Percentiles rank a stretch among this genome's conserved stretches.
phyloP scores from a whole-genome alignment of 179 eudicot genomes.

The Beta macrorhiza region DNA sequence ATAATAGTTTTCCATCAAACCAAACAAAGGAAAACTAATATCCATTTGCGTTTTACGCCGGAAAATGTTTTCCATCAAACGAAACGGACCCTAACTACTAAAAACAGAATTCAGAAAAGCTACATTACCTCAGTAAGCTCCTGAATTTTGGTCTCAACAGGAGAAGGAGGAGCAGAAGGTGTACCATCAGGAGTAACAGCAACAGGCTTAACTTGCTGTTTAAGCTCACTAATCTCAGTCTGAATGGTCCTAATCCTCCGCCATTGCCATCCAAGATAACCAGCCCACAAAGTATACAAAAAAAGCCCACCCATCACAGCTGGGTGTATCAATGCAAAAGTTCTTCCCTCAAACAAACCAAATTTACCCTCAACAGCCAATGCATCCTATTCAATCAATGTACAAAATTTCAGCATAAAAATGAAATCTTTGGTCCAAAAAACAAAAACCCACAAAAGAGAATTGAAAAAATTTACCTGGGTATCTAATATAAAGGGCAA shows the following conservation, averaged over 20 bases:
- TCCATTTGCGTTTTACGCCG: too few species aligned
- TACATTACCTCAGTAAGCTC: constrained; percentile 62
- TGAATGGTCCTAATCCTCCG: constrained; percentile 77
- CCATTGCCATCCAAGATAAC: constrained; percentile 99
- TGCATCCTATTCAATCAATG: constrained; percentile 48
- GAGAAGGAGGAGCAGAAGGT: constrained; percentile 53
- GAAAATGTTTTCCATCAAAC: too few species aligned
- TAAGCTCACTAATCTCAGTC: constrained; percentile 71
- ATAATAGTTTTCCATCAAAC: too few species aligned
- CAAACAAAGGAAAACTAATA: too few species aligned
- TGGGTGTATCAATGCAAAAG: constrained; percentile 70
- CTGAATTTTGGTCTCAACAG: constrained; percentile 59
- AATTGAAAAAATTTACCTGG: constrained; percentile 31
- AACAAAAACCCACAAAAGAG: neutral
- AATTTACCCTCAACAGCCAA: constrained; percentile 64
- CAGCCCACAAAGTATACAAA: constrained; percentile 72
- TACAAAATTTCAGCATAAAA: neutral
- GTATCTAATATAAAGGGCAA: constrained; percentile 58
- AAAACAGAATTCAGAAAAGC: neutral
- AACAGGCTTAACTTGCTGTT: constrained; percentile 85
- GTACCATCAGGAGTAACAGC: constrained; percentile 65
- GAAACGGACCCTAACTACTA: too few species aligned
- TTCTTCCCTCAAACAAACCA: constrained; percentile 70
- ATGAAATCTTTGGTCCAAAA: neutral
- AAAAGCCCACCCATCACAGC: constrained; percentile 69